Conservation (phyloP, 257 asterid species). For the Solanum arcanum region DNA sequence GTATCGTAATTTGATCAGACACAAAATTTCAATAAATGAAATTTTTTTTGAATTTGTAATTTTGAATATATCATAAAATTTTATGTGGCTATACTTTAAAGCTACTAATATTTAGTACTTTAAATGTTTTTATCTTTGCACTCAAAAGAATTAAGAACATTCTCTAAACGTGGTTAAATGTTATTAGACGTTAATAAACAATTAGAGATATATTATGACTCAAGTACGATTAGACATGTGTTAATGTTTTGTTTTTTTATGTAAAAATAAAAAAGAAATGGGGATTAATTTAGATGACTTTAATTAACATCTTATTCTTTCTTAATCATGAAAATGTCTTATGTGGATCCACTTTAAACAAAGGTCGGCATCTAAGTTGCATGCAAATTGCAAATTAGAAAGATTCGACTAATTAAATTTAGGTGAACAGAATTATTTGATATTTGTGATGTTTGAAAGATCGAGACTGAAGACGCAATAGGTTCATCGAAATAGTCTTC, state of each 20-base stretch:
- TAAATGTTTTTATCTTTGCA: background rate
- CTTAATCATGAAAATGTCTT: background rate
- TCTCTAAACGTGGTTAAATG: background rate
- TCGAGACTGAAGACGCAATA: background rate
- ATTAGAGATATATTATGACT: background rate
- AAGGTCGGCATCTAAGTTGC: constrained; percentile 2
- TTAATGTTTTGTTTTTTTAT: background rate
- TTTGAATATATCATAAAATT: background rate
- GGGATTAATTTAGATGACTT: background rate
- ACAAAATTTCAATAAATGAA: background rate
- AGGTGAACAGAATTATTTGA: background rate
- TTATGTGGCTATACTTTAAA: background rate
- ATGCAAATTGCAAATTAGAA: constrained; percentile 5
- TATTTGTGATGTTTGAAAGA: background rate
- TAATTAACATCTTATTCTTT: background rate
- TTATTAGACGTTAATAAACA: background rate
- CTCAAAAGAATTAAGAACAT: background rate
- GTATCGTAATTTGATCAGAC: too few species aligned
- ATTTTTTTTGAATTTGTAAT: background rate
- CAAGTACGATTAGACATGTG: background rate
- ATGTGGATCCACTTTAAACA: background rate
- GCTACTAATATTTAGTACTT: background rate
- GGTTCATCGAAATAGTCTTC: background rate
- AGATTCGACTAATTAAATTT: background rate
- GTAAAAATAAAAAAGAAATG: background rate